Conservation (phyloP, 805 yeast genomes). For the Zygosaccharomyces kombuchaensis region DNA sequence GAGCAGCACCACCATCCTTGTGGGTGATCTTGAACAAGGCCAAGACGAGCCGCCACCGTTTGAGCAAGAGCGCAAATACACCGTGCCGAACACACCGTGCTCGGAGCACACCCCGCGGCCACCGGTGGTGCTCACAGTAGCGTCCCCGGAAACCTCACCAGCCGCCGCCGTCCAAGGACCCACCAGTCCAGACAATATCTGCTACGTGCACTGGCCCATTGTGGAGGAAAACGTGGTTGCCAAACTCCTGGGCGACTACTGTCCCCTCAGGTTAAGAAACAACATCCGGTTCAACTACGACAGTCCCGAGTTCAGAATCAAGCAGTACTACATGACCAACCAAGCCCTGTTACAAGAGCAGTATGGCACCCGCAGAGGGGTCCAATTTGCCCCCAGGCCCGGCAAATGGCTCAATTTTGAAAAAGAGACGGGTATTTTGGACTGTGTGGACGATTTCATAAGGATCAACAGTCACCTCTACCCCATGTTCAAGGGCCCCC, state of each 20-base stretch:
- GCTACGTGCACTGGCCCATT: constrained; percentile 11
- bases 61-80: too few species aligned
- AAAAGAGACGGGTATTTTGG: constrained; percentile 9
- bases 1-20: neutral
- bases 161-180: too few species aligned
- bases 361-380: constrained; percentile 2
- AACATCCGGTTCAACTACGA: constrained; percentile 10
- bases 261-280: constrained; percentile 11
- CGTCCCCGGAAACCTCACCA: neutral
- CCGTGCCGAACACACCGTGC: too few species aligned
- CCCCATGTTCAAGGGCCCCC: constrained; percentile 10
- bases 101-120: neutral
- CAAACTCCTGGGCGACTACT: constrained; percentile 7
- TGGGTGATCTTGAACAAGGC: neutral
- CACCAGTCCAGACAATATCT: neutral
- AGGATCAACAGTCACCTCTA: constrained; percentile 6
- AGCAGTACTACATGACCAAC: constrained; percentile 6
- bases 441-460: constrained; percentile 10
- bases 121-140: neutral
- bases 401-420: constrained; percentile 9
- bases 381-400: constrained; percentile 1
- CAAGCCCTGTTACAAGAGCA: constrained; percentile 9
- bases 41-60: neutral
- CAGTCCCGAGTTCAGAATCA: constrained; percentile 5
- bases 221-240: constrained; percentile 8